Conservation (phyloP, 2,329 filamentous ascomycete species). For the Chaetomiaceae sp. region DNA sequence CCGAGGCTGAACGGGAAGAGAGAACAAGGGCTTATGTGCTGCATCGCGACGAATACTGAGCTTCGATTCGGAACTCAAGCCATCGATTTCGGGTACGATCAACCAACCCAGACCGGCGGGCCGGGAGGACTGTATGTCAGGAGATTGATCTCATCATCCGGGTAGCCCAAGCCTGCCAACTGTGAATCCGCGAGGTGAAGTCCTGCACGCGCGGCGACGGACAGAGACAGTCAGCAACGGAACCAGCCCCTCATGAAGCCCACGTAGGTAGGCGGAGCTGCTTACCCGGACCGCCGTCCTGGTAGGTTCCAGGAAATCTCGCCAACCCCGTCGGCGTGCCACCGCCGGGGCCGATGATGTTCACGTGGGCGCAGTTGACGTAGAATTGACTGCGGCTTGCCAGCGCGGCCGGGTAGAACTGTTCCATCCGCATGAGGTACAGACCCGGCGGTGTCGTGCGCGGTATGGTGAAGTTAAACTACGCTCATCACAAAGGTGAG, state of each 20-base stretch:
- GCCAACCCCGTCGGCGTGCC: constrained; percentile 13
- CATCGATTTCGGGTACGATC: too few relatives aligned
- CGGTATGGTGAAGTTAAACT: constrained; percentile 18
- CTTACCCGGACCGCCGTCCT: constrained; percentile 11
- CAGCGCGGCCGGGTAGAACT: constrained; percentile 6
- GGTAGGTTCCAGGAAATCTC: constrained; percentile 14
- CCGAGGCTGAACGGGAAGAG: too few relatives aligned
- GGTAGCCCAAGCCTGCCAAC: not conserved
- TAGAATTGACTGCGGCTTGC: constrained; percentile 13
- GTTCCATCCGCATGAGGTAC: constrained; percentile 19
- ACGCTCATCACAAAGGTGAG: too few relatives aligned
- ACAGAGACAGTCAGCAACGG: too few relatives aligned
- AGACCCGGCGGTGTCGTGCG: constrained; percentile 14
- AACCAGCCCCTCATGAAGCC: too few relatives aligned
- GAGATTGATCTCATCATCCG: constrained; percentile 6
- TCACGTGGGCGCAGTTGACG: constrained; percentile 17
- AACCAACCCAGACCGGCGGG: constrained; percentile 9
- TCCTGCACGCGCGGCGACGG: too few relatives aligned
- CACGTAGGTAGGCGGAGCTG: too few relatives aligned
- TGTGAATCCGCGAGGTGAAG: constrained; percentile 1
- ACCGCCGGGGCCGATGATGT: constrained; percentile 15
- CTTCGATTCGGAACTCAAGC: too few relatives aligned
- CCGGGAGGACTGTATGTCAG: constrained; percentile 10
- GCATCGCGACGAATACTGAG: too few relatives aligned
- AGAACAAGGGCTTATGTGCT: too few relatives aligned